These are phyloP conservation scores for Beta macrorhiza DNA, from an alignment of 179 eudicot species.

Conservation along the genomic window DNA sequence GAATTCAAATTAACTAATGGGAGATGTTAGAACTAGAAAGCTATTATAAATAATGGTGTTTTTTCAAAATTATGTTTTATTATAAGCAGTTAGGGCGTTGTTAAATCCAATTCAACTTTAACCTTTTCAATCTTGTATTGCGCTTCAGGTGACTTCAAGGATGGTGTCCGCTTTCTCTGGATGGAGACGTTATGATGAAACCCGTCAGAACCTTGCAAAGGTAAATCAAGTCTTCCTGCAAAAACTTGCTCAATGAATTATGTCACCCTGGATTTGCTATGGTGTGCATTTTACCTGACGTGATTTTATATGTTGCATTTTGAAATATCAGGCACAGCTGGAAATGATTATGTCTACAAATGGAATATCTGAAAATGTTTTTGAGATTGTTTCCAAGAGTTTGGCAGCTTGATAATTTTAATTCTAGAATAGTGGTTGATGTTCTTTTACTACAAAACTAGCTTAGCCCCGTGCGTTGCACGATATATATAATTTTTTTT, in stretches of 20 bases:
- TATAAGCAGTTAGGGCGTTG: too few species aligned
- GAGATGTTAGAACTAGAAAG: too few species aligned
- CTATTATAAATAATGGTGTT: too few species aligned
- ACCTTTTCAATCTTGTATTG: neutral
- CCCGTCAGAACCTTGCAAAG: slow-evolving; percentile 80
- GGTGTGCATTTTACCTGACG: neutral
- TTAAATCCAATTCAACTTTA: neutral
- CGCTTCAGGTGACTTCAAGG: slow-evolving; percentile 73
- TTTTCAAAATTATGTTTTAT: too few species aligned
- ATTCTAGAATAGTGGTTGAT: neutral
- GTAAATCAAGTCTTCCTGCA: slow-evolving; percentile 33
- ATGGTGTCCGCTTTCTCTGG: slow-evolving; percentile 92
- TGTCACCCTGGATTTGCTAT: neutral
- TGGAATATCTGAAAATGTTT: slow-evolving; percentile 91
- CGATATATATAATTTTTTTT: too few species aligned
- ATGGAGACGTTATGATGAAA: slow-evolving; percentile 86
- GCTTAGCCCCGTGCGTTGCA: too few species aligned
- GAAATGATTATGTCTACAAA: slow-evolving; percentile 78
- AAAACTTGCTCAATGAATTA: neutral
- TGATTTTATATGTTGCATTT: neutral
- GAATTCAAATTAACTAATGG: too few species aligned
- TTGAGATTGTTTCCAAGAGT: slow-evolving; percentile 92
- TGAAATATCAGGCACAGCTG: slow-evolving; percentile 65
- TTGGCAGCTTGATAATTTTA: slow-evolving; percentile 59
- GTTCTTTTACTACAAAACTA: neutral